Base-by-base conservation (phyloP, 352 stramenopile species). In the Globisporangium splendens region DNA sequence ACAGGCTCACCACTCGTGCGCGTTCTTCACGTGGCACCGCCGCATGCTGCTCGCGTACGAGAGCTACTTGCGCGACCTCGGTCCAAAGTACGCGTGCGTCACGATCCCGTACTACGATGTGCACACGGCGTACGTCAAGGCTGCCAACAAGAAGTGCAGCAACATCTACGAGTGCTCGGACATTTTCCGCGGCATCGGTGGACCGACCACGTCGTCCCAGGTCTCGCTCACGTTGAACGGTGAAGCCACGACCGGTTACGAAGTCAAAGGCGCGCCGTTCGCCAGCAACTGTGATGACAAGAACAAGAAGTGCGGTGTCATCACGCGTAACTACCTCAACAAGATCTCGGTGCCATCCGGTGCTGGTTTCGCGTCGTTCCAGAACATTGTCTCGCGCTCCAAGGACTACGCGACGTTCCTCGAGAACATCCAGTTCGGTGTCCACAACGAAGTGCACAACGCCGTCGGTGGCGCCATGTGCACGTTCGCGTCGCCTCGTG, bases 31-130 rank as follows among this genome's bases (percentile, higher is more conserved):
- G 59, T 83, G 74, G 66, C 65, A 78, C 54, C 66, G 69, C 10
- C 69, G 63, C 7, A 77, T 72, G 28, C 31, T 79, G 22, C 62
- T 83, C n/a, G 70, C 65, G 3, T 79, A 76, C 48, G 73, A 83
- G 51, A 72, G 73, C 28, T 79, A 79, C 70, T 55, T 83, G 4
- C 70, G 70, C 21, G 72, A 66, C 50, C 64, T 81, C 10, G 63
- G 56, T 7, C 54, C 62, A 0, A 63, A 56, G 20, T 79, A 57
- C 43, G 68, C 68, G 8, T 79, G 68, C 43, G 33, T 83, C 20
- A 80, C 71, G 11, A 68, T 83, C 20, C 69, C 74, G 33, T 83
- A 79, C 61, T 83, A 68, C 69, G 74, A 83, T 54, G 70, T 62
- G 48, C 76, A 81, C 15, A 63, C 74, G 11, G 72, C 80, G 50